Conservation (phyloP, 495 filamentous ascomycete species). For the Penicillium flavigenum region DNA sequence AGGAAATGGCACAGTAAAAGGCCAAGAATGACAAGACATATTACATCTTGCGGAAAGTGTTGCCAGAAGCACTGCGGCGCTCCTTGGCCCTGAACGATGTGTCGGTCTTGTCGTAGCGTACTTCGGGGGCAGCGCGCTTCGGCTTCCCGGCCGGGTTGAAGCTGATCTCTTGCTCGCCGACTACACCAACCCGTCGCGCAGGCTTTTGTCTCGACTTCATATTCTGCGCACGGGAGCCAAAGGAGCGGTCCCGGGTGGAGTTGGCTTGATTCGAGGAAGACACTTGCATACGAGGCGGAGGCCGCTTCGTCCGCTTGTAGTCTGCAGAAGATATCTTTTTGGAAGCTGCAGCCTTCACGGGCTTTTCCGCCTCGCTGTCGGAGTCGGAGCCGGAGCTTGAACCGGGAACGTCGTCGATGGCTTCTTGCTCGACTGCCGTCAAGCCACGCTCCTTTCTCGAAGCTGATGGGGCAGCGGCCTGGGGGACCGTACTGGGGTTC, state of each 20-base stretch:
- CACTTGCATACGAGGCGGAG: slow-evolving; percentile 58
- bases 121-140: slow-evolving; percentile 39
- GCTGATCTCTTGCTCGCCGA: slow-evolving; percentile 82
- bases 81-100: slow-evolving; percentile 41
- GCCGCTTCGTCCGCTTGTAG: slow-evolving; percentile 49
- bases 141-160: slow-evolving; percentile 69
- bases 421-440: slow-evolving; percentile 69
- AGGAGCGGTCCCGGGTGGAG: slow-evolving; percentile 55
- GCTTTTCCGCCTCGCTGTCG: slow-evolving; percentile 35
- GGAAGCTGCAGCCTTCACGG: slow-evolving; percentile 36
- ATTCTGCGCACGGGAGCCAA: slow-evolving; percentile 66
- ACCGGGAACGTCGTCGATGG: slow-evolving; percentile 47
- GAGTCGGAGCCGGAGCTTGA: slow-evolving; percentile 48
- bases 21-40: slow-evolving; percentile 2
- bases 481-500: slow-evolving; percentile 73
- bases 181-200: slow-evolving; percentile 52
- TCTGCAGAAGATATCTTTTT: slow-evolving; percentile 61
- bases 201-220: slow-evolving; percentile 50
- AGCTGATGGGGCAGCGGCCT: slow-evolving; percentile 16
- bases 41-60: slow-evolving; percentile 55
- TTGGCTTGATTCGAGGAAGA: slow-evolving; percentile 50
- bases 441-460: slow-evolving; percentile 51
- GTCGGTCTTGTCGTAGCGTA: slow-evolving; percentile 29
- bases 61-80: slow-evolving; percentile 53
- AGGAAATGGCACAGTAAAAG: slow-evolving; percentile 3